Conservation (phyloP, 331 rosid species). For the Rosa hybrid region DNA sequence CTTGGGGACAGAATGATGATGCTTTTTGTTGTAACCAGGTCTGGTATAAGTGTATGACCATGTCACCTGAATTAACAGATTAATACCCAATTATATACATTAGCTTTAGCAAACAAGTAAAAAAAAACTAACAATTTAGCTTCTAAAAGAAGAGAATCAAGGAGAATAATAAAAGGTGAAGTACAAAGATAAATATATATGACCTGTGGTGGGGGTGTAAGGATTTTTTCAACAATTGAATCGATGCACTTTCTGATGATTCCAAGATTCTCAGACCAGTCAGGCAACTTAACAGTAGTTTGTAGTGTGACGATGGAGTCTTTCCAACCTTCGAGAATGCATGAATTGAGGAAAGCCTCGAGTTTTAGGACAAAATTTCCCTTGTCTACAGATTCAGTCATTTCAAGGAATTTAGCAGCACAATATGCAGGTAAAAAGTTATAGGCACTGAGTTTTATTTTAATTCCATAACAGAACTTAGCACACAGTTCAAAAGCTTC, state of each 20-base stretch:
- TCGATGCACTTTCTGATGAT: constrained; percentile 85
- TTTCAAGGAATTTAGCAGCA: constrained; percentile 88
- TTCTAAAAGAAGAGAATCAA: not conserved
- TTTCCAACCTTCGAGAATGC: constrained; percentile 94
- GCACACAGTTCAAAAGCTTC: constrained; percentile 91
- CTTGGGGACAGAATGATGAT: constrained; percentile 80
- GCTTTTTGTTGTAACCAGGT: constrained; percentile 78
- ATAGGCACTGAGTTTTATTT: constrained; percentile 84
- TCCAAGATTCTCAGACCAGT: constrained; percentile 90
- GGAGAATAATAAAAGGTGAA: not conserved
- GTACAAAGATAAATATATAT: not conserved
- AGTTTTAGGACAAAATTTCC: constrained; percentile 83
- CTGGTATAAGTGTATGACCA: constrained; percentile 99
- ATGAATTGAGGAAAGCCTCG: constrained; percentile 81
- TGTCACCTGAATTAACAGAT: constrained; percentile 56
- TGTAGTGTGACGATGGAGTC: constrained; percentile 78
- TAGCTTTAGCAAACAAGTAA: not conserved
- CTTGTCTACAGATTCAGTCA: constrained; percentile 73
- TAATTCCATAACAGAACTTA: constrained; percentile 89
- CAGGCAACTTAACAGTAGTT: constrained; percentile 65
- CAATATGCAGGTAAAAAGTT: constrained; percentile 75
- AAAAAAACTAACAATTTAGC: not conserved
- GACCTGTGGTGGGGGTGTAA: constrained; percentile 82
- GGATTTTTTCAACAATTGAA: constrained; percentile 83
- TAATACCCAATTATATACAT: not conserved